Conservation (phyloP, 192 early-diverging fungal species). For the Podila epicladia region DNA sequence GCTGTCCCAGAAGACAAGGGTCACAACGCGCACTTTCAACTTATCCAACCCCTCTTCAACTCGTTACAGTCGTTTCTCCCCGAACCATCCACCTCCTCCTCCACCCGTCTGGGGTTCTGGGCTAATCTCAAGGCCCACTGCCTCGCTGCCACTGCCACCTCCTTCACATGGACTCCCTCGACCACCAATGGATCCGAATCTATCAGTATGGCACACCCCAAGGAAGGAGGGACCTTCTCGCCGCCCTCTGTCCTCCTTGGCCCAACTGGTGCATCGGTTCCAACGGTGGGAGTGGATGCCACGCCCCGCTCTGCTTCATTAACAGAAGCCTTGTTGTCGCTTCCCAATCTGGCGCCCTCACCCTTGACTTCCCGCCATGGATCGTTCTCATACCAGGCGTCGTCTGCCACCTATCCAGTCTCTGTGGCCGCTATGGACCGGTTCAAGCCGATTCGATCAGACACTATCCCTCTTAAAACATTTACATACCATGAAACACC, state of each 20-base stretch:
- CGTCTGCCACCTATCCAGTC: slow-evolving; percentile 23
- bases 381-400: slow-evolving; percentile 5
- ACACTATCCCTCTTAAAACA: slow-evolving; percentile 45
- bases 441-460: slow-evolving; percentile 37
- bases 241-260: slow-evolving; percentile 32
- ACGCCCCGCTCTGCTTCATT: slow-evolving; percentile 29
- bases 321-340: slow-evolving; percentile 25
- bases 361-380: slow-evolving; percentile 16
- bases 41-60: slow-evolving; percentile 32
- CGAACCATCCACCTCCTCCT: slow-evolving; percentile 28
- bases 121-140: slow-evolving; percentile 47
- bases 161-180: slow-evolving; percentile 15
- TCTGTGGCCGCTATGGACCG: slow-evolving; percentile 41
- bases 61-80: slow-evolving; percentile 36
- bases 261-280: slow-evolving; percentile 24
- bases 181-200: not conserved
- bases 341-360: slow-evolving; percentile 38
- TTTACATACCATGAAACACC: slow-evolving; percentile 50
- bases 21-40: not conserved
- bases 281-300: slow-evolving; percentile 26
- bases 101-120: slow-evolving; percentile 38
- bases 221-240: slow-evolving; percentile 8
- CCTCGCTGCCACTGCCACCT: slow-evolving; percentile 23
- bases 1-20: not conserved
- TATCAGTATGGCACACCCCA: not conserved